Percentiles rank a stretch among this genome's conserved stretches.
These are phyloP conservation scores for Pythium plurisporium DNA, from an alignment of 352 stramenopile species.

Conservation along the genomic window DNA sequence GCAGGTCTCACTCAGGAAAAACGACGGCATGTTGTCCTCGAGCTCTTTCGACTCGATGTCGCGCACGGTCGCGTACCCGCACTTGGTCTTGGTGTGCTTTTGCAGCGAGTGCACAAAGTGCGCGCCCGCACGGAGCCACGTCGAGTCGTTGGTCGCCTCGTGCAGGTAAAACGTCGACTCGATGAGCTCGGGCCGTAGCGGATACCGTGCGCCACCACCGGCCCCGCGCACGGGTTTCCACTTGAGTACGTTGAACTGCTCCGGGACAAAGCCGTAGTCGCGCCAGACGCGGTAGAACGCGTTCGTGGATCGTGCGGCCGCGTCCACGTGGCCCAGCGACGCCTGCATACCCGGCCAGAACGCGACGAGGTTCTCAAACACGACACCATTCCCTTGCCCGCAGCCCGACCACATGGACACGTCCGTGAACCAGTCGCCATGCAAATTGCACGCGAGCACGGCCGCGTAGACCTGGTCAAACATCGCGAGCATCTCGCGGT, in stretches of 20 bases:
- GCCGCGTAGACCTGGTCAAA: slow-evolving; percentile 69
- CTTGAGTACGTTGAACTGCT: slow-evolving; percentile 92
- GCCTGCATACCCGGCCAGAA: slow-evolving; percentile 98
- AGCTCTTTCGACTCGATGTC: slow-evolving; percentile 87
- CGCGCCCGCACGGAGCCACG: slow-evolving; percentile 74
- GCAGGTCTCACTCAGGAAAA: slow-evolving; percentile 98
- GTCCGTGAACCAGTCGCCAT: slow-evolving; percentile 84
- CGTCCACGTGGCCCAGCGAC: slow-evolving; percentile 86
- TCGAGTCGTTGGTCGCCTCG: slow-evolving; percentile 80
- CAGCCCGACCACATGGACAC: slow-evolving; percentile 83
- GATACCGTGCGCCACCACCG: slow-evolving; percentile 72
- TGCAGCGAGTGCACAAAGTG: slow-evolving; percentile 86
- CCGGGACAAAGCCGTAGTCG: slow-evolving; percentile 94
- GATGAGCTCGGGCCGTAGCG: slow-evolving; percentile 96
- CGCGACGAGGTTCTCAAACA: slow-evolving; percentile 89
- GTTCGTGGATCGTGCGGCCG: slow-evolving; percentile 88
- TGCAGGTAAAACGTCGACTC: slow-evolving; percentile 97
- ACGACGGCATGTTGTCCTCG: slow-evolving; percentile 97
- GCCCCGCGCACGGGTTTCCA: slow-evolving; percentile 64
- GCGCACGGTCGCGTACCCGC: slow-evolving; percentile 90
- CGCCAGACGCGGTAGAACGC: slow-evolving; percentile 94
- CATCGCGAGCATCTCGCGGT: slow-evolving; percentile 92
- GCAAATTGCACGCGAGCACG: slow-evolving; percentile 63
- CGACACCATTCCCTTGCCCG: slow-evolving; percentile 25
- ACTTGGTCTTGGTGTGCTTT: slow-evolving; percentile 88